phyloP scores from a whole-genome alignment of 1,284 basidiomycete genomes.

The Sporisorium exsertum region DNA sequence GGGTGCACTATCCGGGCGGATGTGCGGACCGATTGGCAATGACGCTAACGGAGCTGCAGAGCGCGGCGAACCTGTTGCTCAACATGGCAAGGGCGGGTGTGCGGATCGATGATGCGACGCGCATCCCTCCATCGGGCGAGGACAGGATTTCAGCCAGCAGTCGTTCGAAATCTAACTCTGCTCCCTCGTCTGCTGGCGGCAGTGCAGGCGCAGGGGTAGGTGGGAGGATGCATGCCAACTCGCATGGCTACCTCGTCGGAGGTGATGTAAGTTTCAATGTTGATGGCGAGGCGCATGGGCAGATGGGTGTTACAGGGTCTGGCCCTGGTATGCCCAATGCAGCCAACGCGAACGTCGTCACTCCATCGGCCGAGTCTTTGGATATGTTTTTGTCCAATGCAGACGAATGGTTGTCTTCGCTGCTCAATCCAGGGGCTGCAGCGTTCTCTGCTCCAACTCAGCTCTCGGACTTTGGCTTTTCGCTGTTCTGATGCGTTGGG shows the following conservation, averaged over 20 bases:
- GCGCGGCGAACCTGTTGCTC: constrained; percentile 40
- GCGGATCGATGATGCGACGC: constrained; percentile 41
- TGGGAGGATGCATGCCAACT: constrained; percentile 1
- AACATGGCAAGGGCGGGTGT: constrained; percentile 46
- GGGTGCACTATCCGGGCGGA: constrained; percentile 39
- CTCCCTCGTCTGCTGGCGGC: constrained; percentile 5
- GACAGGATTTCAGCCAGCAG: constrained; percentile 18
- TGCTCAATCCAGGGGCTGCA: constrained; percentile 40
- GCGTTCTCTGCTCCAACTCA: constrained; percentile 34
- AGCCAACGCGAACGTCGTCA: constrained; percentile 15
- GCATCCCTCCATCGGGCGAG: constrained; percentile 32
- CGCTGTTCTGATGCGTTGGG: constrained; percentile 21
- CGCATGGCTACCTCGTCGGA: constrained; percentile 11
- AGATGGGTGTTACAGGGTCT: not conserved
- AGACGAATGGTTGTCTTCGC: constrained; percentile 45
- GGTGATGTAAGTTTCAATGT: not conserved
- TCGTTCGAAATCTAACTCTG: constrained; percentile 23
- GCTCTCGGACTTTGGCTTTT: constrained; percentile 40
- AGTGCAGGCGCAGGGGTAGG: not conserved
- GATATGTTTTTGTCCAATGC: constrained; percentile 47
- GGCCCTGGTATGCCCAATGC: constrained; percentile 12
- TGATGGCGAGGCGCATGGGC: not conserved
- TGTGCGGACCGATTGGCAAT: constrained; percentile 42
- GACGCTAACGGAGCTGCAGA: constrained; percentile 43
- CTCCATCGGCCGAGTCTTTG: constrained; percentile 34